Evolutionary conservation across 371 early-diverging fungal genomes (phyloP).

Genomic region (Capniomyces stellatus): DNA sequence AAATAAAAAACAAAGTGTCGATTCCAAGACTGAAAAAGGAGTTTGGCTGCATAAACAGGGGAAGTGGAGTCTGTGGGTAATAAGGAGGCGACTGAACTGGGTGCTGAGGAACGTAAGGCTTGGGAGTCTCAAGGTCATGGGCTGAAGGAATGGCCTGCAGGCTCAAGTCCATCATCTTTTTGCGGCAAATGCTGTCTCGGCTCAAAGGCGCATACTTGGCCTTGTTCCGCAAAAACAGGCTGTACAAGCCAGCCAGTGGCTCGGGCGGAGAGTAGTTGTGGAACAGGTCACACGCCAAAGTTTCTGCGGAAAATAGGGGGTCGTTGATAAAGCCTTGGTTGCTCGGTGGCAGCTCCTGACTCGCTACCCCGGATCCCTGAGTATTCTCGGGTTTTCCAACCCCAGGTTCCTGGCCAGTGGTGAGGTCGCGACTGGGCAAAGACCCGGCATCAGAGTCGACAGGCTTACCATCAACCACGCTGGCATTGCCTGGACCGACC

Average conservation of each 20-base stretch:
- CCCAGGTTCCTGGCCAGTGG: no score
- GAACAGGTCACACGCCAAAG: conserved; percentile 5
- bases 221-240: not conserved
- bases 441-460: no score
- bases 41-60: conserved; percentile 57
- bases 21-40: conserved; percentile 83
- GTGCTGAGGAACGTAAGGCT: conserved; percentile 48
- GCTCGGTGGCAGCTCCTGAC: no score
- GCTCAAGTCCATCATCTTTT: conserved; percentile 20
- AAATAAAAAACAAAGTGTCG: conserved; percentile 96
- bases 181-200: conserved; percentile 2
- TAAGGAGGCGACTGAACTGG: conserved; percentile 69
- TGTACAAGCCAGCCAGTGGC: not conserved
- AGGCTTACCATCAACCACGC: no score
- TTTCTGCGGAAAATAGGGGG: conserved; percentile 10
- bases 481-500: no score
- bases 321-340: no score
- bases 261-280: not conserved
- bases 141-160: conserved; percentile 16
- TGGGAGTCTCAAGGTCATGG: conserved; percentile 33
- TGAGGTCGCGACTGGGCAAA: no score
- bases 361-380: no score
- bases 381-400: no score
- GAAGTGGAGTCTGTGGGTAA: conserved; percentile 74
- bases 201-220: conserved; percentile 2